Evolutionary conservation across 2,329 filamentous ascomycete species (phyloP), one percentile per base, ranked within the genome.

Genomic region (Shiraia bambusicola): DNA sequence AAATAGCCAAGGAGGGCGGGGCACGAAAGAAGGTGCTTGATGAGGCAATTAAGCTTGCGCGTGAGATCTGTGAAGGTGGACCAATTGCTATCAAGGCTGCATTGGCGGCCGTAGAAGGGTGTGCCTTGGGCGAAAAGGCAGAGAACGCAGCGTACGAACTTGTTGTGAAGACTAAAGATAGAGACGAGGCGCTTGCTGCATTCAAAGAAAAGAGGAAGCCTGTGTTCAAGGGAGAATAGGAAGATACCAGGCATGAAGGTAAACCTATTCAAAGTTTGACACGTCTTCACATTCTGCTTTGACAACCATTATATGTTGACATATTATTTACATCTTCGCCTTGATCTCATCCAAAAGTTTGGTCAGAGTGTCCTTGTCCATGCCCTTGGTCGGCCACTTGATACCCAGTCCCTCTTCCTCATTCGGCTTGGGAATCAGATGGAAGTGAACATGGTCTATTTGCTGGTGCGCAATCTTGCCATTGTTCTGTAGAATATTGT

Each of bases 401-500:
- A 97, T 78, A 4, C 79, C 82, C 37, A 98, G 75, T 6, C 93
- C 93, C 67, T 97, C 87, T 26, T 76, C 63, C 59, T 84, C 75
- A 61, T 88, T 94, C 37, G 93, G 92, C 77, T 98, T 98, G 26
- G 93, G 93, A 50, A 98, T 98, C 82, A 97, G 85, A 66, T 98
- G 93, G 71, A 98, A 92, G 69, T 96, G 91, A 55, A 94, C 92
- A 73, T 98, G 93, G 56, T 89, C 86, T 49, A 98, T 92, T 51
- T 86, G 77, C 74, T 97, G 93, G 70, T 98, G 93, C 13, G 93
- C 93, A 61, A 92, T 81, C 15, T 81, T 77, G 37, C 93, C 93
- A 64, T 98, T 98, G 74, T 98, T 98, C 75, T 98, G 93, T 45
- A 98, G 75, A 34, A 98, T 80, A 65, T 98, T 98, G 77, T 89